These are phyloP conservation scores for Pseudocercospora ulei DNA, from an alignment of 2,329 filamentous ascomycete genomes.

Conservation along the genomic window DNA sequence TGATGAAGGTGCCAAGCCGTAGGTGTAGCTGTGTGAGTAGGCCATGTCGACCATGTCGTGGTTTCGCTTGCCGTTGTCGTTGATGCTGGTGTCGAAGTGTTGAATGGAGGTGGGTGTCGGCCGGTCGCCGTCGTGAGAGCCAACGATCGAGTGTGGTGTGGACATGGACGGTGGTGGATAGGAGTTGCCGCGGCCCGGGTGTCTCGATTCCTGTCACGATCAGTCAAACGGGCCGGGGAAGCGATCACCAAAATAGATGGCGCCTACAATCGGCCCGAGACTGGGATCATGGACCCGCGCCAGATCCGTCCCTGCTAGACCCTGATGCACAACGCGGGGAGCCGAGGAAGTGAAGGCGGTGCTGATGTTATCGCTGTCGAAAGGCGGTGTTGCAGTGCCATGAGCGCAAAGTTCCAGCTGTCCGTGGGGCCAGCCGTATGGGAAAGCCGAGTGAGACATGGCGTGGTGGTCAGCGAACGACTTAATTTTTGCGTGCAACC, in stretches of 20 bases:
- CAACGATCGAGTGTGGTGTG: conserved; percentile 14
- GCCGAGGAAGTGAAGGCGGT: conserved; percentile 5
- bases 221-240: conserved; percentile 18
- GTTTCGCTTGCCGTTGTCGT: conserved; percentile 26
- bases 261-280: conserved; percentile 21
- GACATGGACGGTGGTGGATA: conserved; percentile 16
- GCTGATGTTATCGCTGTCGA: conserved; percentile 8
- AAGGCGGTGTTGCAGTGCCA: conserved; percentile 3
- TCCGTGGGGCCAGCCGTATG: background rate
- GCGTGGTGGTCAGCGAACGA: conserved; percentile 8
- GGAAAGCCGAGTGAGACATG: conserved; percentile 7
- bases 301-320: conserved; percentile 10
- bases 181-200: conserved; percentile 13
- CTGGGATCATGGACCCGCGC: conserved; percentile 6
- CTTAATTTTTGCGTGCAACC: conserved; percentile 6
- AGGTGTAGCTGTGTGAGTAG: conserved; percentile 23
- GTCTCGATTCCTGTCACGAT: conserved; percentile 19
- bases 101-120: conserved; percentile 13
- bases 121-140: conserved; percentile 13
- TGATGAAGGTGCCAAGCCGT: conserved; percentile 20
- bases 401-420: conserved; percentile 1
- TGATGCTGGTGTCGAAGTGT: conserved; percentile 12
- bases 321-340: conserved; percentile 17
- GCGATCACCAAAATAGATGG: conserved; percentile 14
- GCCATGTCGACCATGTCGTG: conserved; percentile 24